Evolutionary conservation across 768 basidiomycete species (phyloP), one percentile per base, ranked within the genome.

Genomic region (Naganishia antarctica): DNA sequence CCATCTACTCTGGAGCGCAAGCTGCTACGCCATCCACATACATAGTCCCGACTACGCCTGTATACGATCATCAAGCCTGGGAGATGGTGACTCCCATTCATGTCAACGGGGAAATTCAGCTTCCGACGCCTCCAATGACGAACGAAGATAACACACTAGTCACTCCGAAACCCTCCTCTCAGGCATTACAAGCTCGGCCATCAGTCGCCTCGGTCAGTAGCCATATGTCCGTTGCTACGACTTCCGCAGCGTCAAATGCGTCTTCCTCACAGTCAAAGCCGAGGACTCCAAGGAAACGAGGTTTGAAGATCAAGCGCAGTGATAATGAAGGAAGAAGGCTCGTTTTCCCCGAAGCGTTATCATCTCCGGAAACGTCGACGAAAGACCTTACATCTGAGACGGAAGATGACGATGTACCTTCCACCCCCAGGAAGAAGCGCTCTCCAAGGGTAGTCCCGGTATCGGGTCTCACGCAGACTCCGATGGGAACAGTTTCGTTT

Each of bases 291-390:
- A 13, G 53, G 18, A 57, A 57, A 40, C n/a, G 53, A 37, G 63
- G 47, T 21, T 32, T 66, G 26, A 49, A 60, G 37, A 66, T 66
- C 47, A 60, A 28, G 23, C 57, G 59, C 12, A 59, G 53, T 23
- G 53, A 49, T 8, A 60, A 46, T 8, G 64, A 66, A 47, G 64
- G 64, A 5, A 45, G 64, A 25, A 44, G 64, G n/a, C 59, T 66
- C 4, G 64, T 53, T 7, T 66, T 66, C 41, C 64, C 64, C 23
- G 64, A 66, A 23, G 41, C 62, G 32, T 25, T 40, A 28, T 50
- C 62, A 13, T 63, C 62, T 4, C 62, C 62, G 4, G 62, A 63
- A 53, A 43, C 47, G 18, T 48, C 32, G 29, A 43, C 51, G 9
- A 43, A 34, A 23, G 51, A 46, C 23, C 25, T 64, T 9, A 26